Conservation (phyloP, 257 asterid species). For the Echites panduratus region DNA sequence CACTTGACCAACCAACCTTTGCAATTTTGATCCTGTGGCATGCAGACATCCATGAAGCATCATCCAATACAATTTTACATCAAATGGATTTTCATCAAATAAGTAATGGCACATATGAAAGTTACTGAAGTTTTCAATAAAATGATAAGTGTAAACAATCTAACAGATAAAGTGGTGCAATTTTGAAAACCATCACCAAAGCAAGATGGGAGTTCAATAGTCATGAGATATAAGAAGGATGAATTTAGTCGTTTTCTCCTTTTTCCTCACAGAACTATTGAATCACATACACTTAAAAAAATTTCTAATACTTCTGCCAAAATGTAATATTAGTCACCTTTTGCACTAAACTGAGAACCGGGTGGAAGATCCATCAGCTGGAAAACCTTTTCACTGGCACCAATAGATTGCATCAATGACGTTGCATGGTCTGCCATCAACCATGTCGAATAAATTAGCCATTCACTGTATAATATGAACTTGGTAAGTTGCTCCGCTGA, state of each 20-base stretch:
- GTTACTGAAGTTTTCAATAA: background rate
- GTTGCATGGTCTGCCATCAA: conserved; percentile 94
- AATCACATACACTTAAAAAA: background rate
- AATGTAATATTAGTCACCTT: conserved; percentile 41
- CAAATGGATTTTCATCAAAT: background rate
- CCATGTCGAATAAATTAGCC: conserved; percentile 98
- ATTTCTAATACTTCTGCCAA: conserved; percentile 6
- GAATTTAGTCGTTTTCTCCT: background rate
- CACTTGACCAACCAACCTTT: conserved; percentile 62
- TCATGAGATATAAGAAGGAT: background rate
- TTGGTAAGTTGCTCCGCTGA: conserved; percentile 96
- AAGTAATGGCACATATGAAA: background rate
- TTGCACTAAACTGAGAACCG: conserved; percentile 59
- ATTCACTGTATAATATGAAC: conserved; percentile 93
- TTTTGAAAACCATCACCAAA: background rate
- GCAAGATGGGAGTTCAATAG: background rate
- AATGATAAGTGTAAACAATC: background rate
- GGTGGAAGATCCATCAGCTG: conserved; percentile 69
- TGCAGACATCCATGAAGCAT: conserved; percentile 10
- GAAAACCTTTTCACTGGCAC: conserved; percentile 97
- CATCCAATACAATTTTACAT: conserved; percentile 1
- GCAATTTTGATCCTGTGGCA: conserved; percentile 62
- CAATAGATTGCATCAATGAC: conserved; percentile 87
- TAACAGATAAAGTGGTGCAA: background rate
- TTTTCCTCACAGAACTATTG: background rate